These are phyloP conservation scores for Quercus rubra DNA, from an alignment of 306 rosid genomes.

Conservation along the genomic window DNA sequence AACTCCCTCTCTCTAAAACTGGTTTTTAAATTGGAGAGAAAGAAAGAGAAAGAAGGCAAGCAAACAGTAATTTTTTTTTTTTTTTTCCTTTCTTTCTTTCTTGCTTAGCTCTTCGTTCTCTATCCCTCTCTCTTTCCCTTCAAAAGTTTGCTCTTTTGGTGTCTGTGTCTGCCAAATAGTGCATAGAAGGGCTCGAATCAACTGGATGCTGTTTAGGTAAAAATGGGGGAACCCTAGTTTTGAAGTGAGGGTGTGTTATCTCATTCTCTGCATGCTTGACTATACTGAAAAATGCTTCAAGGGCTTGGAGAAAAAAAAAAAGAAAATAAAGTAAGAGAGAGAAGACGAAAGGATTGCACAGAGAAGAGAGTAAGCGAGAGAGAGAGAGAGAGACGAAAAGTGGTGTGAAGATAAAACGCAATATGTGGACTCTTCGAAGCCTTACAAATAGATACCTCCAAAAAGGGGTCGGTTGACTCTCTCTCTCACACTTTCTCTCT, in stretches of 20 bases:
- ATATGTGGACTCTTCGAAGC: conserved; percentile 87
- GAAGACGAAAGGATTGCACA: conserved; percentile 28
- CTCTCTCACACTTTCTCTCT: conserved; percentile 10
- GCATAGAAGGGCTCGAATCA: conserved; percentile 13
- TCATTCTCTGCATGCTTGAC: conserved; percentile 71
- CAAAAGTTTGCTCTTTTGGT: background rate
- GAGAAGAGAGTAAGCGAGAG: background rate
- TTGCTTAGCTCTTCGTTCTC: conserved; percentile 68
- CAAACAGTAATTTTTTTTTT: background rate
- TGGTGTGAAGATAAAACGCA: conserved; percentile 46
- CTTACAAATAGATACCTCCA: conserved; percentile 82
- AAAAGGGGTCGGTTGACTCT: conserved; percentile 90
- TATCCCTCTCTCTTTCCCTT: conserved; percentile 40
- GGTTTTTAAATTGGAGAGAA: conserved; percentile 36
- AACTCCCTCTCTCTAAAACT: conserved; percentile 37
- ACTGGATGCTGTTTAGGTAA: conserved; percentile 5
- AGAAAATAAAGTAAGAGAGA: background rate
- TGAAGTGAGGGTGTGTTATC: conserved; percentile 10
- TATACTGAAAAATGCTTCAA: conserved; percentile 14
- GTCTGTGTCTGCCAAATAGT: background rate
- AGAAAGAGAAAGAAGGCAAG: conserved; percentile 67
- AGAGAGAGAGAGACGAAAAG: background rate
- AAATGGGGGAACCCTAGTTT: conserved; percentile 61
- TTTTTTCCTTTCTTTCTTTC: background rate
- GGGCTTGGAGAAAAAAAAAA: background rate